A percentile compares a stretch with the other conserved stretches of the same genome.
Evolutionary conservation across 371 early-diverging fungal species (phyloP).

Genomic region (Conidiobolus incongruus): DNA sequence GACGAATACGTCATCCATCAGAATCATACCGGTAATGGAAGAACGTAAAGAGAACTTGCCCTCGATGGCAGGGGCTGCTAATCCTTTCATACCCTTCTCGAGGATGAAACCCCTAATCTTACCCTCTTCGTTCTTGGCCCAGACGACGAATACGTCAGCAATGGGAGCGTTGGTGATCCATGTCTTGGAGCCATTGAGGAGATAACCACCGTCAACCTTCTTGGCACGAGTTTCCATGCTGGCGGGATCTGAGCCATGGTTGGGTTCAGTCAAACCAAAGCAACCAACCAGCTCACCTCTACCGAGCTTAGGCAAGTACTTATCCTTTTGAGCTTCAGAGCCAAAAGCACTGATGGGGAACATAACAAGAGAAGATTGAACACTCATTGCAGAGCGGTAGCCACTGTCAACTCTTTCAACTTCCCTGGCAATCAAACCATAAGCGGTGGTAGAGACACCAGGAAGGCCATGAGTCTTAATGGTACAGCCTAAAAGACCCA

Average conservation of each 20-base stretch:
- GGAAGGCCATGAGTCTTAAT: slow-evolving; percentile 94
- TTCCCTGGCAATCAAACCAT: slow-evolving; percentile 90
- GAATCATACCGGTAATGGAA: slow-evolving; percentile 92
- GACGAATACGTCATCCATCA: slow-evolving; percentile 93
- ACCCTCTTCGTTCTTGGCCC: slow-evolving; percentile 85
- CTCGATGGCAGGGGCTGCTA: slow-evolving; percentile 71
- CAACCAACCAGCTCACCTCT: slow-evolving; percentile 72
- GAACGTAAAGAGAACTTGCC: slow-evolving; percentile 92
- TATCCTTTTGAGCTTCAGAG: slow-evolving; percentile 69
- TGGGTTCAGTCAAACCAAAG: slow-evolving; percentile 94
- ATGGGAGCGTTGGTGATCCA: slow-evolving; percentile 98
- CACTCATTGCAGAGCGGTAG: slow-evolving; percentile 95
- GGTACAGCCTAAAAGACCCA: slow-evolving; percentile 86
- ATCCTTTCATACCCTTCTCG: slow-evolving; percentile 77
- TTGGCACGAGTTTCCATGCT: slow-evolving; percentile 83
- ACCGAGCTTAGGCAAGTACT: slow-evolving; percentile 79
- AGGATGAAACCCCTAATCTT: slow-evolving; percentile 87
- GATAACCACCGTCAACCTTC: slow-evolving; percentile 39
- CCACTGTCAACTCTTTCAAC: slow-evolving; percentile 91
- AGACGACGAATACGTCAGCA: slow-evolving; percentile 93
- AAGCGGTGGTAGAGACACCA: slow-evolving; percentile 91
- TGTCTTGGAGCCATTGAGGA: slow-evolving; percentile 80
- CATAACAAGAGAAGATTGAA: slow-evolving; percentile 95
- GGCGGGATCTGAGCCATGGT: slow-evolving; percentile 91
- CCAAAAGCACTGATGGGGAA: slow-evolving; percentile 92